Conservation (phyloP, 78 protist genomes). For the Dictyostelium purpureum region DNA sequence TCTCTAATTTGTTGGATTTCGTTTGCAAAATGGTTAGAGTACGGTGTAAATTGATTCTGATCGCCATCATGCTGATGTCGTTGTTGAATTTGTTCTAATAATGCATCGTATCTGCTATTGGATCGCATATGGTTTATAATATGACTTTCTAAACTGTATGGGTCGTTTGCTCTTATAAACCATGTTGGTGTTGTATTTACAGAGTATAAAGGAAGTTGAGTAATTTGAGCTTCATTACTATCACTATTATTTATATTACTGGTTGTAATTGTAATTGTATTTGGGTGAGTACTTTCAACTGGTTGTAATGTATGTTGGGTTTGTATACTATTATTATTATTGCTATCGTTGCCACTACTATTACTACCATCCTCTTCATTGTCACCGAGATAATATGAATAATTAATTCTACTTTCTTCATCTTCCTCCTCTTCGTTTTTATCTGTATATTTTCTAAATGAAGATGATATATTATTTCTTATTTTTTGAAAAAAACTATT, state of each 20-base stretch:
- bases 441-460: not conserved
- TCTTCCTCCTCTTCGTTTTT: not conserved
- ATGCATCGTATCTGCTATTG: not conserved
- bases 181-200: conserved; percentile 8
- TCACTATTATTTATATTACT: not conserved
- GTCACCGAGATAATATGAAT: not conserved
- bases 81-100: not conserved
- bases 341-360: not conserved
- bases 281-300: no score
- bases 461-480: conserved; percentile 5
- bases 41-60: not conserved
- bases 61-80: not conserved
- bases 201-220: conserved; percentile 18
- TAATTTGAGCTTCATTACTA: not conserved
- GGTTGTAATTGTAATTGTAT: not conserved
- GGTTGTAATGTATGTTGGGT: not conserved
- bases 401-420: not conserved
- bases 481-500: conserved; percentile 4
- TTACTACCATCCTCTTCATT: not conserved
- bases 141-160: conserved; percentile 17
- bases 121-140: conserved; percentile 10
- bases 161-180: not conserved
- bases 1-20: not conserved
- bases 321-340: not conserved
- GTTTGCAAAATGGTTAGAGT: not conserved